Conservation (phyloP, 257 asterid species). For the Jacaranda mimosifolia region DNA sequence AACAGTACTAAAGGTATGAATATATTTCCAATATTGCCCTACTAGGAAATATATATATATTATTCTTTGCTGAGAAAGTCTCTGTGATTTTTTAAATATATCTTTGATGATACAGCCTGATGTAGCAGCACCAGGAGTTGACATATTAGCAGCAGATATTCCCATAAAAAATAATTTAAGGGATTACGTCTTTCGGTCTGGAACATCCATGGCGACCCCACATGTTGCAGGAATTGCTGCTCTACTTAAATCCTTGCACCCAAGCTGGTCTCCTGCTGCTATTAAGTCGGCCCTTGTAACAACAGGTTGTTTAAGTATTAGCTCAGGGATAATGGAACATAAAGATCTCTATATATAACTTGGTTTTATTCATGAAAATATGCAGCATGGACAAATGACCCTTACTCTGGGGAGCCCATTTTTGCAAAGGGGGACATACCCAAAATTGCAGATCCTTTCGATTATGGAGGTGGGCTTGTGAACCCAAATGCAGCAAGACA, state of each 20-base stretch:
- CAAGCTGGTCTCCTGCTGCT: conserved; percentile 54
- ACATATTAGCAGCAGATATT: conserved; percentile 47
- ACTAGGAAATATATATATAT: background rate
- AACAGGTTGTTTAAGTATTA: conserved; percentile 45
- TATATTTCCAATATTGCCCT: background rate
- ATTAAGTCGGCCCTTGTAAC: conserved; percentile 47
- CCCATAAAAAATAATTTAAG: background rate
- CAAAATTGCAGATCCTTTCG: no score
- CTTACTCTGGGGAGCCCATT: no score
- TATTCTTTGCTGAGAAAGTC: background rate
- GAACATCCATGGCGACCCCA: conserved; percentile 56
- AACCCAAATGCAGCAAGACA: no score
- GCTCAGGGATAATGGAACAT: no score
- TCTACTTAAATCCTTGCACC: conserved; percentile 47
- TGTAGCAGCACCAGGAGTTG: conserved; percentile 57
- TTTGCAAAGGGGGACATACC: no score
- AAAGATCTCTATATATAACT: no score
- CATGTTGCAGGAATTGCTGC: conserved; percentile 49
- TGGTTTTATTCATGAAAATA: no score
- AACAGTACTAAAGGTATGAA: conserved; percentile 42
- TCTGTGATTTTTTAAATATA: background rate
- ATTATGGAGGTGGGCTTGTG: no score
- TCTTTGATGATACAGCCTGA: conserved; percentile 44
- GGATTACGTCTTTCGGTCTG: background rate
- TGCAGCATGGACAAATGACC: no score